Evolutionary conservation across 352 stramenopile genomes (phyloP), one percentile per base, ranked within the genome.

Genomic region (Phytophthora nicotianae): DNA sequence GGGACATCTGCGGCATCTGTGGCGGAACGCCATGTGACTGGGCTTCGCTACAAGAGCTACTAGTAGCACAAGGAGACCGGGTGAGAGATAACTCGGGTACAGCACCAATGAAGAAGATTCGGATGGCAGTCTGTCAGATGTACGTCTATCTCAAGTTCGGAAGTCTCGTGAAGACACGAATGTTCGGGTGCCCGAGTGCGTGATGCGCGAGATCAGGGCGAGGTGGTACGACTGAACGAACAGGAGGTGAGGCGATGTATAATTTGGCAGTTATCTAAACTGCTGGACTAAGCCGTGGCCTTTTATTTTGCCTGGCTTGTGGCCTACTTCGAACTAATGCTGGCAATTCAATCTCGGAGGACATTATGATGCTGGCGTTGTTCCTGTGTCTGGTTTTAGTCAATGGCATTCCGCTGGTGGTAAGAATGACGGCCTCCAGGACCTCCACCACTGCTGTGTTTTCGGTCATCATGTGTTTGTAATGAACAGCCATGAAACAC

Each of bases 381-480:
- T 57, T 6, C 0, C 20, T n/a, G 16, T 47, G 50, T 38, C 50
- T 37, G 35, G 50, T 57, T 8, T 35, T n/a, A n/a, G n/a, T n/a
- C n/a, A n/a, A n/a, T n/a, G n/a, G 46, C 50, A 57, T 57, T 2
- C 50, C 50, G 11, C 50, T 57, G 23, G 50, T 38, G 4, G 33
- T 48, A 1, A 57, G 50, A n/a, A 57, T 47, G 13, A 57, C 50
- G 1, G 50, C 33, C 4, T 57, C 37, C 1, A 57, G 21, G 1
- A 35, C 50, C 5, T 50, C 51, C 40, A 58, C 43, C 0, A 50
- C 40, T 9, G 17, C 51, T 10, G 33, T 17, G 17, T 50, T 58
- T 33, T 58, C 51, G 2, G 40, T 42, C 50, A 58, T 50, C 51
- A 58, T 50, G 35, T 58, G 51, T 19, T 50, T 50, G 41, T 58